These are phyloP conservation scores for Zygnema cylindricum DNA, from an alignment of 139 green algal species.

Conservation along the genomic window DNA sequence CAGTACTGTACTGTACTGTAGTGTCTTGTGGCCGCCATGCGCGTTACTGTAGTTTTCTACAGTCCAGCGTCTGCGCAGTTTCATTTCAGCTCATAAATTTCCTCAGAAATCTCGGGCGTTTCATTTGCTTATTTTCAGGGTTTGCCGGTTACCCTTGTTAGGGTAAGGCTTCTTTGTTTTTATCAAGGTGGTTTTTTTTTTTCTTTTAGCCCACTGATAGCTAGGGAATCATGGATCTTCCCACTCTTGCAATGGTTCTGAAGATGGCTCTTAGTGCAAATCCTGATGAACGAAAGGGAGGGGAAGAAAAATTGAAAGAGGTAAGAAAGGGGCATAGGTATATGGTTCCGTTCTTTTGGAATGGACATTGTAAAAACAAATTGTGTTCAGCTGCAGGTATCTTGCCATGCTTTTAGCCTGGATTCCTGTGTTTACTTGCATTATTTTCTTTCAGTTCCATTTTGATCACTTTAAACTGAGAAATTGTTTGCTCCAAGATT, in stretches of 20 bases:
- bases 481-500: not conserved
- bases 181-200: too few relatives aligned
- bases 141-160: too few relatives aligned
- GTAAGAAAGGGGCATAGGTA: not conserved
- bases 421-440: not conserved
- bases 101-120: too few relatives aligned
- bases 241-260: constrained; percentile 18
- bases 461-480: not conserved
- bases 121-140: too few relatives aligned
- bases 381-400: not conserved
- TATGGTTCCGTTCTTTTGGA: not conserved
- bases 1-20: too few relatives aligned
- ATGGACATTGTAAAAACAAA: not conserved
- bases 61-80: too few relatives aligned
- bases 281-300: constrained; percentile 49
- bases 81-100: too few relatives aligned
- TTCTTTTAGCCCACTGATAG: too few relatives aligned
- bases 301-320: constrained; percentile 41
- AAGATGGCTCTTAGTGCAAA: constrained; percentile 51
- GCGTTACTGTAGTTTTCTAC: too few relatives aligned
- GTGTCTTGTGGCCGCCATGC: too few relatives aligned
- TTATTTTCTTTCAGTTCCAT: not conserved
- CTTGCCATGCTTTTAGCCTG: not conserved
- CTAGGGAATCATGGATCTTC: constrained; percentile 47
- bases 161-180: too few relatives aligned